Evolutionary conservation across 768 basidiomycete genomes (phyloP).

Genomic region (Polyporus arcularius): DNA sequence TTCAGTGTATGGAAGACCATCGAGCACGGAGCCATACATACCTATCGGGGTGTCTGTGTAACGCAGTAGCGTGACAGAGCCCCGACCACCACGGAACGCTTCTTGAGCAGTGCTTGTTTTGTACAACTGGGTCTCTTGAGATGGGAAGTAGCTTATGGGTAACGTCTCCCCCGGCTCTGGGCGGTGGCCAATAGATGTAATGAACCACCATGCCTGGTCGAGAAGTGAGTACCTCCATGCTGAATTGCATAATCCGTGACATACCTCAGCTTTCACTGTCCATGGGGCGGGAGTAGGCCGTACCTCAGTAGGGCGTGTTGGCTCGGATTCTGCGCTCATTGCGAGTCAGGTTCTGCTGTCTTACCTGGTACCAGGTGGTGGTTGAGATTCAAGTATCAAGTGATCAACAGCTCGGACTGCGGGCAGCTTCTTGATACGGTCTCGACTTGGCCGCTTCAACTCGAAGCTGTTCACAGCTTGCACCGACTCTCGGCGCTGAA

Average conservation of each 20-base stretch:
- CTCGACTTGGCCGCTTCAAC: too few relatives aligned
- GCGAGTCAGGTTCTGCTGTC: neutral
- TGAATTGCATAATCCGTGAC: neutral
- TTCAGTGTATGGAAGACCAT: neutral
- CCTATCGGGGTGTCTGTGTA: conserved; percentile 14
- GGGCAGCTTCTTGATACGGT: too few relatives aligned
- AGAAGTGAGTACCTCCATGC: neutral
- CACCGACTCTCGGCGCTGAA: neutral
- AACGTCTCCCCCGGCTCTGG: conserved; percentile 15
- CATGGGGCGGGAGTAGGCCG: conserved; percentile 6
- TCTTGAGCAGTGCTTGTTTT: conserved; percentile 1
- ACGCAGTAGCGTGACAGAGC: conserved; percentile 8
- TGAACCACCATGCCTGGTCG: conserved; percentile 19
- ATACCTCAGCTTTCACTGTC: conserved; percentile 18
- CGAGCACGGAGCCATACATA: neutral
- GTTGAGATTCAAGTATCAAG: neutral
- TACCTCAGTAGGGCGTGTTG: neutral
- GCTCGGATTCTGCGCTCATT: neutral
- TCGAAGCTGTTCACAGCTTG: neutral
- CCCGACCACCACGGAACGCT: conserved; percentile 12
- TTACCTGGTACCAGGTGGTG: neutral
- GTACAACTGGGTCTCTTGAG: conserved; percentile 13
- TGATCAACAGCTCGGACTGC: neutral
- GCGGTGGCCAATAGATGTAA: conserved; percentile 11
- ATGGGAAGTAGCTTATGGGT: conserved; percentile 18